phyloP scores from a whole-genome alignment of 192 early-diverging fungal genomes.

The Coemansia brasiliensis region DNA sequence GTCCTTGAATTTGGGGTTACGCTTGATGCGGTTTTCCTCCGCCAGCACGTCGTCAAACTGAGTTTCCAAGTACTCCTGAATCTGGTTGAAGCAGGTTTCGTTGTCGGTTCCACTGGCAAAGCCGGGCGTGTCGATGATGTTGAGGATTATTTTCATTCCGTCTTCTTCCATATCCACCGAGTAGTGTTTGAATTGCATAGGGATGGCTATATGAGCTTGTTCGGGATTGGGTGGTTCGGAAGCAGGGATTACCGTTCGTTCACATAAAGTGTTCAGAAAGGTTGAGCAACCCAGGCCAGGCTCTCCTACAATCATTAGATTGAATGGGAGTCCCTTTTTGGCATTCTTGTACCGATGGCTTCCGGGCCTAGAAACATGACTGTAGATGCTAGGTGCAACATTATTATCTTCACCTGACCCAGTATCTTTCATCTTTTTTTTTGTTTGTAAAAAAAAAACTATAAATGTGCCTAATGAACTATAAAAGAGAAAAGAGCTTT shows the following conservation, averaged over 20 bases:
- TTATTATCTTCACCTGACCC: slow-evolving; percentile 59
- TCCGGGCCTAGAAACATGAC: slow-evolving; percentile 51
- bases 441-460: slow-evolving; percentile 38
- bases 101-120: slow-evolving; percentile 98
- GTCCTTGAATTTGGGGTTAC: slow-evolving; percentile 89
- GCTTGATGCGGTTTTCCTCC: slow-evolving; percentile 82
- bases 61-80: slow-evolving; percentile 89
- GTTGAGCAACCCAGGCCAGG: slow-evolving; percentile 97
- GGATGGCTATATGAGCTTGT: slow-evolving; percentile 79
- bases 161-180: slow-evolving; percentile 98
- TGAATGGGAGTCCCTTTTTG: slow-evolving; percentile 96
- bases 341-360: slow-evolving; percentile 86
- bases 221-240: slow-evolving; percentile 66
- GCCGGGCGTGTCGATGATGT: slow-evolving; percentile 97
- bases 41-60: slow-evolving; percentile 95
- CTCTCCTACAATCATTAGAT: slow-evolving; percentile 94
- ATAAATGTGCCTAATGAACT: neutral
- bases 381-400: slow-evolving; percentile 53
- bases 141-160: slow-evolving; percentile 93
- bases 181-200: slow-evolving; percentile 85
- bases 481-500: neutral
- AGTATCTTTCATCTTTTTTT: too few species aligned
- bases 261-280: slow-evolving; percentile 98
- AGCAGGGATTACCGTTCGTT: slow-evolving; percentile 69
- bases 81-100: slow-evolving; percentile 86